Conservation (phyloP, 2,329 filamentous ascomycete genomes). For the Sporothrix curviconia region DNA sequence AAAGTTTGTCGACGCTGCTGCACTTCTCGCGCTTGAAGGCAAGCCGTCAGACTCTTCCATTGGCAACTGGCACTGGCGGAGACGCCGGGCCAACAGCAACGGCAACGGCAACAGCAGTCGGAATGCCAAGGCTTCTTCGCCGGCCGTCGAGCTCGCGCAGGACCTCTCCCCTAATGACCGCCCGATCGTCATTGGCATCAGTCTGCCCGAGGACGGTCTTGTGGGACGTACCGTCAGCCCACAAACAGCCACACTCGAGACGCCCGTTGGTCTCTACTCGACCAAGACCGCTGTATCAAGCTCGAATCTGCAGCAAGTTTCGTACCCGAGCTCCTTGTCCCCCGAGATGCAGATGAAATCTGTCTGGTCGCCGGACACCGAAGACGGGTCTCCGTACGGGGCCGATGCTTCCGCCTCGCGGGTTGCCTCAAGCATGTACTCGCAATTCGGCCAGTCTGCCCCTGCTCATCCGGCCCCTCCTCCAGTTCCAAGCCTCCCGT, state of each 20-base stretch:
- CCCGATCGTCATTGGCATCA: constrained; percentile 68
- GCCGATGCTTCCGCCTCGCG: constrained; percentile 27
- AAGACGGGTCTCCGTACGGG: constrained; percentile 38
- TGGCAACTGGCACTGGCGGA: constrained; percentile 53
- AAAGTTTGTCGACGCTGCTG: constrained; percentile 53
- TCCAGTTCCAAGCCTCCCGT: constrained; percentile 55
- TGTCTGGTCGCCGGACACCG: constrained; percentile 57
- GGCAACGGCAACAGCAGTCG: constrained; percentile 6
- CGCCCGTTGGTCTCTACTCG: constrained; percentile 30
- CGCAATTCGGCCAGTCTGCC: constrained; percentile 39
- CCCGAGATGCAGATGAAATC: constrained; percentile 38
- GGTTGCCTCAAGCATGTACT: constrained; percentile 55
- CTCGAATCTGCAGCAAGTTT: constrained; percentile 18
- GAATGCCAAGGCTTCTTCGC: constrained; percentile 13
- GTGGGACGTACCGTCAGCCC: constrained; percentile 43
- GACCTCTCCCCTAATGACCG: constrained; percentile 62
- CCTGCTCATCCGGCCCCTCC: constrained; percentile 41
- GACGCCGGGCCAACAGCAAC: constrained; percentile 31
- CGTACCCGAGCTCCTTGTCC: constrained; percentile 13
- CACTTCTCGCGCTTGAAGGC: constrained; percentile 54
- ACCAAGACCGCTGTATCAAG: background rate
- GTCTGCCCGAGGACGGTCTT: constrained; percentile 49
- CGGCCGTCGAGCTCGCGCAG: constrained; percentile 23
- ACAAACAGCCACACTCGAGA: constrained; percentile 40
- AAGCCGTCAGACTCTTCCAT: constrained; percentile 46